Percentiles rank a stretch among this genome's conserved stretches.
Evolutionary conservation across 2,329 filamentous ascomycete genomes (phyloP).

Genomic region (Trichophyton rubrum): DNA sequence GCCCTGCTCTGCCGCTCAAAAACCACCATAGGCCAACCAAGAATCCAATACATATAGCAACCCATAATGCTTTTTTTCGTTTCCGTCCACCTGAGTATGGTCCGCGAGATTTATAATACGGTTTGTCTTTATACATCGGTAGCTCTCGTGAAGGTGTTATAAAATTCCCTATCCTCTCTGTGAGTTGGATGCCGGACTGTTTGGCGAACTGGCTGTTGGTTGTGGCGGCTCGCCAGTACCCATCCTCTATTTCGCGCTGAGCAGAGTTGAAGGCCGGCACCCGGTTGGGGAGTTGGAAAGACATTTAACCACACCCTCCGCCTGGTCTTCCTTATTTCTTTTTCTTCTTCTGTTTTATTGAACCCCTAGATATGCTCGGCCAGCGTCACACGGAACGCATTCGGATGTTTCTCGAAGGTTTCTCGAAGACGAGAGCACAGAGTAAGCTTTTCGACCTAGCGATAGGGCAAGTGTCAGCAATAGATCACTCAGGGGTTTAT

Average conservation of each 20-base stretch:
- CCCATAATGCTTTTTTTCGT: slow-evolving; percentile 50
- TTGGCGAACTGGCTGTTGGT: slow-evolving; percentile 16
- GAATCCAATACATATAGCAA: slow-evolving; percentile 43
- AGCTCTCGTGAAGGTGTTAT: slow-evolving; percentile 53
- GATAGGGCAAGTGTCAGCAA: not conserved
- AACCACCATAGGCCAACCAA: slow-evolving; percentile 56
- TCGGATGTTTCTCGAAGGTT: not conserved
- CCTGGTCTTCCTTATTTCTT: not conserved
- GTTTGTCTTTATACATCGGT: slow-evolving; percentile 99
- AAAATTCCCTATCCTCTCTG: slow-evolving; percentile 51
- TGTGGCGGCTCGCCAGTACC: slow-evolving; percentile 47
- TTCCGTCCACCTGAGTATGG: slow-evolving; percentile 39
- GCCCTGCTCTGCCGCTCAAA: slow-evolving; percentile 13
- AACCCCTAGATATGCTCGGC: not conserved
- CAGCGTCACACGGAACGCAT: not conserved
- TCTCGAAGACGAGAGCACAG: not conserved
- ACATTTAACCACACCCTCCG: slow-evolving; percentile 19
- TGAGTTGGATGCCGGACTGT: slow-evolving; percentile 34
- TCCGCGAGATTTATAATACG: slow-evolving; percentile 49
- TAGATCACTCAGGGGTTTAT: not conserved
- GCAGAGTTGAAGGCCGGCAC: slow-evolving; percentile 56
- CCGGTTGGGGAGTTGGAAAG: slow-evolving; percentile 55
- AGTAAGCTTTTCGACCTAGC: not conserved
- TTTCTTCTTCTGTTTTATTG: not conserved
- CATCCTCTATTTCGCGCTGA: slow-evolving; percentile 53